A percentile compares a stretch with the other conserved stretches of the same genome.
Conservation (phyloP, 768 basidiomycete genomes). For the Russula abietina region DNA sequence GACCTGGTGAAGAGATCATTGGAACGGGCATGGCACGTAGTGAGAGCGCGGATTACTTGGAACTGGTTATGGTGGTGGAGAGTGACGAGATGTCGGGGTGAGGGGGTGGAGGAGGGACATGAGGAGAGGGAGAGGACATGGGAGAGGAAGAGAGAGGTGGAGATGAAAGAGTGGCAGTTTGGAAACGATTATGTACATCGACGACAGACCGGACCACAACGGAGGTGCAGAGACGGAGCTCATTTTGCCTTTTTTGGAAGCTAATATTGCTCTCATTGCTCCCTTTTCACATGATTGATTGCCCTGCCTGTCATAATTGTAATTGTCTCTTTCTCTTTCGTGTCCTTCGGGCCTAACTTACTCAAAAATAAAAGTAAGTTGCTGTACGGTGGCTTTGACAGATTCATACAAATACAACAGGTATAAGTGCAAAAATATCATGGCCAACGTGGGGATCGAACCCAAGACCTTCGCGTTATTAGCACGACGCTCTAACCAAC, state of each 20-base stretch:
- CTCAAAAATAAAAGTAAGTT: too few relatives aligned
- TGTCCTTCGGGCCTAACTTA: too few relatives aligned
- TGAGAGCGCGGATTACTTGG: not conserved
- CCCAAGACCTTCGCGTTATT: slow-evolving; percentile 42
- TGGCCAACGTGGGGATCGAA: slow-evolving; percentile 31
- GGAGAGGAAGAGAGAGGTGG: not conserved
- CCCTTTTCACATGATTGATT: not conserved
- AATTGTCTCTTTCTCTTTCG: too few relatives aligned
- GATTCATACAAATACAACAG: not conserved
- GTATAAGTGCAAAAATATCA: not conserved
- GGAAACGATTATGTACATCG: slow-evolving; percentile 10
- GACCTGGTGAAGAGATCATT: not conserved
- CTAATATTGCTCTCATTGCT: too few relatives aligned
- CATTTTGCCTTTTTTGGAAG: slow-evolving; percentile 6
- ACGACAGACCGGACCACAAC: not conserved
- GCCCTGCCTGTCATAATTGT: too few relatives aligned
- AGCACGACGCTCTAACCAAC: slow-evolving; percentile 92
- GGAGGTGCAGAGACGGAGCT: not conserved
- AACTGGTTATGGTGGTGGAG: not conserved
- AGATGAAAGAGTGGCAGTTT: not conserved
- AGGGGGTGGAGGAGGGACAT: not conserved
- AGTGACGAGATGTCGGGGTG: not conserved
- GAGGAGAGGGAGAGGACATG: slow-evolving; percentile 4
- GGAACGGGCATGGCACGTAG: not conserved
- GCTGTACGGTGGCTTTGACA: not conserved